Evolutionary conservation across 768 basidiomycete species (phyloP), one percentile per base, ranked within the genome.

Genomic region (Lyophyllum shimeji): DNA sequence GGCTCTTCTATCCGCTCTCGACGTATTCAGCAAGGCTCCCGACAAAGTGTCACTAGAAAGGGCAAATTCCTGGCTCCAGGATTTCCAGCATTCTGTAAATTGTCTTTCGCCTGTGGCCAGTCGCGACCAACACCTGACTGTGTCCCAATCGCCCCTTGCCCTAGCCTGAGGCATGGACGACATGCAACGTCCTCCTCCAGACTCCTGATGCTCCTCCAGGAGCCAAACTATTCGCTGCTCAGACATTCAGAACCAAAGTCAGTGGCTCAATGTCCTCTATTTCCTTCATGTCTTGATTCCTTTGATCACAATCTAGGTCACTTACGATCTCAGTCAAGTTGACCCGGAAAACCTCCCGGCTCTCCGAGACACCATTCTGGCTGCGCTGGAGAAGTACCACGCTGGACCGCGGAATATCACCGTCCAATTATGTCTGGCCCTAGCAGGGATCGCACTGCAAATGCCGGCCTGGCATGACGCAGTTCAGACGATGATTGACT

Each of bases 1-100:
- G 70, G 82, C 82, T 60, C 73, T 94, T 6, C 71, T 92, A 65
- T 82, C 89, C 61, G 92, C 88, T 21, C 78, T 94, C 63, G 84
- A 86, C 49, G 89, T 93, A 45, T 94, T 94, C 71, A 77, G 81
- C 62, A 81, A 85, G 57, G 86, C 87, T 51, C 90, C 96, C 29
- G 91, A 96, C 79, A 89, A 90, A 65, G 72, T 73, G 15, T 86
- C 92, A 17, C 81, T 97, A 61, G 90, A 92, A 63, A 82, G 81
- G 62, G 96, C 95, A 62, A 98, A 97, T 76, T 75, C 85, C 63
- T 98, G 95, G 95, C 87, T 99, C 60, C 90, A 95, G 77, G 94
- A 95, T 73, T 99, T 98, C 71, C 96, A 99, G 78, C 95, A 98
- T 80, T 95, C 93, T 79, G 96, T 98, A 87, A 89, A 85, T 90